Evolutionary conservation across 345 rosid genomes (phyloP).

Genomic region (Theobroma cacao): DNA sequence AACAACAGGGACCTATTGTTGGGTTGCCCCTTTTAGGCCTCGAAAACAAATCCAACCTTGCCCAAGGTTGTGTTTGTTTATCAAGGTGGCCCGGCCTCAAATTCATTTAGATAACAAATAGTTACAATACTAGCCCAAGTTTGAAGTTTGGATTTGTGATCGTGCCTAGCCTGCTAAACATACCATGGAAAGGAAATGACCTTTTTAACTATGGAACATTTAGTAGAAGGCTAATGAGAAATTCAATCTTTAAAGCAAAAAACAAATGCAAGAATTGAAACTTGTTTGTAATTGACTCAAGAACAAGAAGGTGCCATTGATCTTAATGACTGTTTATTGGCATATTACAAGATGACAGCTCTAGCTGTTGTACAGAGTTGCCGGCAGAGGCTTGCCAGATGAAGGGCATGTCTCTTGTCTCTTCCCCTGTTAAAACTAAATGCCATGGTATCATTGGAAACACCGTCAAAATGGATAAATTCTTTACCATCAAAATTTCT

Average conservation of each 20-base stretch:
- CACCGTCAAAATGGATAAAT: neutral
- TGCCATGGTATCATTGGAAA: constrained; percentile 1
- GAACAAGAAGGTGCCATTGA: neutral
- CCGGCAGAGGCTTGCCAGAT: neutral
- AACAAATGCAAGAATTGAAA: neutral
- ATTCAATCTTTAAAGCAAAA: too few species aligned
- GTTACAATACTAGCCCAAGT: neutral
- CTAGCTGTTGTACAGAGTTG: neutral
- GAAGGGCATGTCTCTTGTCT: neutral
- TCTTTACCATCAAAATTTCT: neutral
- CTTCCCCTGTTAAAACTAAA: neutral
- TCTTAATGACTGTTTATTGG: neutral
- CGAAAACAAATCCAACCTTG: neutral
- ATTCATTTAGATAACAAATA: neutral
- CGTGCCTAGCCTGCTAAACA: neutral
- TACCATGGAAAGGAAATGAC: too few species aligned
- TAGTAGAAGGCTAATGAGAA: too few species aligned
- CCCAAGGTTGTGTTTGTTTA: neutral
- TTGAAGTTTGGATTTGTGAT: neutral
- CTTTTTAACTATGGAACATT: too few species aligned
- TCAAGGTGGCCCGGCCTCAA: neutral
- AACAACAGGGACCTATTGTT: neutral
- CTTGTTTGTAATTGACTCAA: neutral
- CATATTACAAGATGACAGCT: neutral
- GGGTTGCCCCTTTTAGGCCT: neutral